Conservation (phyloP, 345 rosid species). For the Trapa incisa region DNA sequence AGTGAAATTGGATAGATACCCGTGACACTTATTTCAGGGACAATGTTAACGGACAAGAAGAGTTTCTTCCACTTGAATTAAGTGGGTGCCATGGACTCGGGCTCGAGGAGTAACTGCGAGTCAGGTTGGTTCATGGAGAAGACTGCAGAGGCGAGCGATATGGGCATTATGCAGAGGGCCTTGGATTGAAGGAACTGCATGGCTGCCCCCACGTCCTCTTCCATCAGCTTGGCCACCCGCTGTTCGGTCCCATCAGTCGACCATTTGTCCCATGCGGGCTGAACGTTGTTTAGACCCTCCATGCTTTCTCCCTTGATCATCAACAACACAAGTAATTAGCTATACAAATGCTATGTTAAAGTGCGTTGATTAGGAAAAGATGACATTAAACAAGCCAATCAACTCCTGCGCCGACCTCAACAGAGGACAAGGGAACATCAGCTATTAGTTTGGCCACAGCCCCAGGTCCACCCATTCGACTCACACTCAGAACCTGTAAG, state of each 20-base stretch:
- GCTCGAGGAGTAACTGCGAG: conserved; percentile 25
- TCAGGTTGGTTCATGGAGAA: conserved; percentile 36
- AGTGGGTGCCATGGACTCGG: conserved; percentile 37
- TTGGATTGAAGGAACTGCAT: conserved; percentile 77
- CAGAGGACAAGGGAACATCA: conserved; percentile 44
- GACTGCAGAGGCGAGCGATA: conserved; percentile 54
- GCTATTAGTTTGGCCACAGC: conserved; percentile 72
- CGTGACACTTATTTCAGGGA: background rate
- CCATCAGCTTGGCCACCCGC: conserved; percentile 67
- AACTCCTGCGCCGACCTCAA: conserved; percentile 28
- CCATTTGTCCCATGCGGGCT: conserved; percentile 64
- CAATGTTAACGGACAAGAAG: background rate
- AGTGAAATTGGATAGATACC: background rate
- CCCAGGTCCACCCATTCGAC: conserved; percentile 57
- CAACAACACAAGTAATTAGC: background rate
- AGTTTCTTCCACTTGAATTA: background rate
- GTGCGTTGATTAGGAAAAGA: background rate
- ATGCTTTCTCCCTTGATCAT: conserved; percentile 33
- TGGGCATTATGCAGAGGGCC: conserved; percentile 72
- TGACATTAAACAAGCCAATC: background rate
- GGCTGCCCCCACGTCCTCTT: conserved; percentile 67
- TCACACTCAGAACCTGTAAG: conserved; percentile 61
- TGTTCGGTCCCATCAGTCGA: conserved; percentile 57
- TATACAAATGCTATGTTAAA: background rate
- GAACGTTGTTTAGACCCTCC: conserved; percentile 33